phyloP scores from a whole-genome alignment of 805 yeast genomes.

The Ogataea henricii region DNA sequence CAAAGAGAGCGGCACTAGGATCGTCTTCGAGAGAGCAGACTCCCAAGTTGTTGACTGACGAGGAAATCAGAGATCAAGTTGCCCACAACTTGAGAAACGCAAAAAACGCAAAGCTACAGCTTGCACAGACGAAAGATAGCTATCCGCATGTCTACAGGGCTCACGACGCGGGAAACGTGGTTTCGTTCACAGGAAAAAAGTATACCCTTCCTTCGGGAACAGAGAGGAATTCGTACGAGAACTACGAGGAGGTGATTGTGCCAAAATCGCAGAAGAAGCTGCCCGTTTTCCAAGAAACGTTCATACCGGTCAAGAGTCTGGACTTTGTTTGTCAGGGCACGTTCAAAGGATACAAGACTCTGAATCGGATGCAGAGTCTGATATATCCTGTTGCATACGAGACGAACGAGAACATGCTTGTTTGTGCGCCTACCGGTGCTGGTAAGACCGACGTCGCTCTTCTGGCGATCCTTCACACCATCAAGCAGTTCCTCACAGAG shows the following conservation, averaged over 20 bases:
- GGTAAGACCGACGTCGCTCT: conserved; percentile 96
- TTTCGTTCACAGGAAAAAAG: conserved; percentile 81
- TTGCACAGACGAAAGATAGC: conserved; percentile 46
- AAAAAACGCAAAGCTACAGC: conserved; percentile 49
- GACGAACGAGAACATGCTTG: conserved; percentile 91
- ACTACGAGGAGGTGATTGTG: conserved; percentile 73
- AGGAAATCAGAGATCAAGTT: conserved; percentile 56
- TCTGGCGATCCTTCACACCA: conserved; percentile 74
- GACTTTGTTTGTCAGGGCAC: conserved; percentile 84
- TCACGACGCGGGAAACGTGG: conserved; percentile 63
- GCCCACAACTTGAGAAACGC: conserved; percentile 50
- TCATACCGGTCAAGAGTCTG: conserved; percentile 61
- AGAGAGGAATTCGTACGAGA: conserved; percentile 57
- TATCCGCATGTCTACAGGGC: conserved; percentile 89
- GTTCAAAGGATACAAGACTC: conserved; percentile 71
- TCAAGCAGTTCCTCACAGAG: conserved; percentile 67
- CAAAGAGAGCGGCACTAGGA: background rate
- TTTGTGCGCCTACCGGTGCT: conserved; percentile 98
- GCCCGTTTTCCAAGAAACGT: conserved; percentile 44
- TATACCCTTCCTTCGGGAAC: conserved; percentile 83
- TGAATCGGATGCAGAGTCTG: conserved; percentile 87
- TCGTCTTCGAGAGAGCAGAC: background rate
- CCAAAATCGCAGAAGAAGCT: conserved; percentile 65
- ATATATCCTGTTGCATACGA: conserved; percentile 91
- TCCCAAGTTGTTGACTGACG: conserved; percentile 47